Base-by-base conservation (phyloP, 257 asterid genomes). In the Anisodus acutangulus region DNA sequence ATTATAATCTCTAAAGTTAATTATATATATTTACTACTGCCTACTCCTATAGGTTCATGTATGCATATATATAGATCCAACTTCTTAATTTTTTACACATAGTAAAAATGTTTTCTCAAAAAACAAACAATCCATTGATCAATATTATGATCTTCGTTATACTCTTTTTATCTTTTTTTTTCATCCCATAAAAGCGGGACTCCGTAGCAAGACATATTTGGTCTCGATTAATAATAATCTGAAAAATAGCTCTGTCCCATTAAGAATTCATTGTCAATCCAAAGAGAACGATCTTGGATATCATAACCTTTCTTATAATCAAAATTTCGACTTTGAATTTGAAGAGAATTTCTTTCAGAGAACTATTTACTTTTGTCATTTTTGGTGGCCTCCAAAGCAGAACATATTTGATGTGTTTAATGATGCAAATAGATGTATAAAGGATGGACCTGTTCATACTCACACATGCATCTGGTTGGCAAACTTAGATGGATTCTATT, bases 341-440 rank as follows among this genome's bases (percentile, higher is more conserved):
- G 37, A 31, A 12, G 72, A 49, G 19, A 55, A 82, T 2, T 2
- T 13, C 0, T 74, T 74, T 3, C 2, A n/a, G 0, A 60, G 2
- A 19, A 83, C 82, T 22, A 22, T 57, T 41, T 83, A 13, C 62
- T 57, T 71, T 26, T 83, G 76, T 15, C 86, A 83, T 83, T 83
- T 72, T 58, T 83, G 82, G 78, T 76, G 76, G 78, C 10, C 8
- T 13, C 6, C 55, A 12, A 83, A 76, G 35, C 3, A 60, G 1
- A 47, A 1, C 2, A 2, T 1, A 0, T 59, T 83, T 26, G 16
- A 43, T 8, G 86, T 60, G 16, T 74, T 58, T 22, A 45, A 41
- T 45, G 6, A 43, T 15, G 76, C 78, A 19, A 19, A 72, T 0
- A 13, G 54, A 10, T 83, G 64, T 15, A 66, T 64, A 19, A 19